Percentiles rank a stretch among this genome's conserved stretches.
These are phyloP conservation scores for Pichia kudriavzevii DNA, from an alignment of 1,139 yeast species.

Conservation along the genomic window DNA sequence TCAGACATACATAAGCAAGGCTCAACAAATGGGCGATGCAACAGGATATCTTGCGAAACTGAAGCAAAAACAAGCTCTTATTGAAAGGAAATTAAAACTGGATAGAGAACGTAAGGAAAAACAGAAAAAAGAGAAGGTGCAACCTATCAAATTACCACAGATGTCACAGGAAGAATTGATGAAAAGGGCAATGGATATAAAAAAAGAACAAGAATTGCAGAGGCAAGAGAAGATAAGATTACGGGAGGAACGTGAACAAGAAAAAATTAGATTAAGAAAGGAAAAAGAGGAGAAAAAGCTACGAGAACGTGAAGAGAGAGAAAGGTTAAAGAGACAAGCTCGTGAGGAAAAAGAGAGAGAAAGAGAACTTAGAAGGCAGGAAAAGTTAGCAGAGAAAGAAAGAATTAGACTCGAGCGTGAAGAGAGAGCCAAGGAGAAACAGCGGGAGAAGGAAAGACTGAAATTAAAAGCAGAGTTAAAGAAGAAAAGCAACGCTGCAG, in stretches of 20 bases:
- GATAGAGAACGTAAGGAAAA: slow-evolving; percentile 9
- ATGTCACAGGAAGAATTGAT: slow-evolving; percentile 12
- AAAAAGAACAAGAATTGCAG: slow-evolving; percentile 20
- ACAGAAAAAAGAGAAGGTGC: slow-evolving; percentile 9
- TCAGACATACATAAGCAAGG: slow-evolving; percentile 70
- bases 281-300: slow-evolving; percentile 18
- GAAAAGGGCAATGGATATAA: slow-evolving; percentile 14
- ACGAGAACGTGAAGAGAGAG: slow-evolving; percentile 23
- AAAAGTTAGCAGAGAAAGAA: slow-evolving; percentile 19
- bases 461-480: slow-evolving; percentile 11
- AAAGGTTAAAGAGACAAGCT: slow-evolving; percentile 20
- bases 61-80: slow-evolving; percentile 12
- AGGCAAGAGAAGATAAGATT: slow-evolving; percentile 17
- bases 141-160: slow-evolving; percentile 14
- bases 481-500: slow-evolving; percentile 11
- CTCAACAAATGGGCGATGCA: slow-evolving; percentile 63
- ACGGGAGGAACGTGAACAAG: slow-evolving; percentile 28
- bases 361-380: slow-evolving; percentile 24
- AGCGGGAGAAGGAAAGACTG: slow-evolving; percentile 7
- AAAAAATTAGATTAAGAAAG: slow-evolving; percentile 24
- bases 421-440: slow-evolving; percentile 5
- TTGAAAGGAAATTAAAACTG: slow-evolving; percentile 9
- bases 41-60: slow-evolving; percentile 21
- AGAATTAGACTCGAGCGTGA: slow-evolving; percentile 13
- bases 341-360: slow-evolving; percentile 20